A percentile compares a stretch with the other conserved stretches of the same genome.
Evolutionary conservation across 768 basidiomycete genomes (phyloP).

Genomic region (Hypholoma sublateritium): DNA sequence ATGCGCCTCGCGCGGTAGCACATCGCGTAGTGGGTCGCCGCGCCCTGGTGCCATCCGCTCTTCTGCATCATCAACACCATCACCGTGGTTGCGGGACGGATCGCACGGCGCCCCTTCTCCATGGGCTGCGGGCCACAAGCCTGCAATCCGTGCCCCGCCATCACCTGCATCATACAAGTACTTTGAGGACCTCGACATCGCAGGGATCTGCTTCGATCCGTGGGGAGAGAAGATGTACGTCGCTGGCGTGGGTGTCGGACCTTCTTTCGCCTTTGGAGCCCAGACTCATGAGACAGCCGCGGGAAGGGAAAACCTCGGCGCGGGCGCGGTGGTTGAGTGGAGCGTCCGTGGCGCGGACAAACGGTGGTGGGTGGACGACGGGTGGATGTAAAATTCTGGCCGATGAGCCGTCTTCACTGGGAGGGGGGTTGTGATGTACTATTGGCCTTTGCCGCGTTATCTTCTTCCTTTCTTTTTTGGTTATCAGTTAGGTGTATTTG

Average conservation of each 20-base stretch:
- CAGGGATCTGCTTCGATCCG: constrained; percentile 32
- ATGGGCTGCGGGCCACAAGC: neutral
- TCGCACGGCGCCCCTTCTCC: neutral
- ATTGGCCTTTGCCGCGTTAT: too few species aligned
- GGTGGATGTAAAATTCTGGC: constrained; percentile 33
- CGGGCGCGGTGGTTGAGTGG: constrained; percentile 67
- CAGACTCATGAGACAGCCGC: neutral
- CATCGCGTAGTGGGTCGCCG: constrained; percentile 10
- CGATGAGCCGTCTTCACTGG: neutral
- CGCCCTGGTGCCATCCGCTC: neutral
- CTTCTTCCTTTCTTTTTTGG: too few species aligned
- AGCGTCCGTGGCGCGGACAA: constrained; percentile 68
- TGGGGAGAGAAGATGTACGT: constrained; percentile 32
- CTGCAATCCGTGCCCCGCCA: neutral
- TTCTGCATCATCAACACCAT: neutral
- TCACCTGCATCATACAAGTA: constrained; percentile 5
- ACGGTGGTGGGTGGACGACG: constrained; percentile 65
- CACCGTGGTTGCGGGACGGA: neutral
- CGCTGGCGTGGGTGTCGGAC: constrained; percentile 10
- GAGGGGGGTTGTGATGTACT: neutral
- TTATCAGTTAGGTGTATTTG: too few species aligned
- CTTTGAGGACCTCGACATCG: constrained; percentile 28
- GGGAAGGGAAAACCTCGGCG: constrained; percentile 8
- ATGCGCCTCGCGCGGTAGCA: constrained; percentile 4
- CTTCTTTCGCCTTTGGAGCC: neutral